A percentile compares a stretch with the other conserved stretches of the same genome.
These are phyloP conservation scores for Suillus tomentosus DNA, from an alignment of 768 basidiomycete species.

Conservation along the genomic window DNA sequence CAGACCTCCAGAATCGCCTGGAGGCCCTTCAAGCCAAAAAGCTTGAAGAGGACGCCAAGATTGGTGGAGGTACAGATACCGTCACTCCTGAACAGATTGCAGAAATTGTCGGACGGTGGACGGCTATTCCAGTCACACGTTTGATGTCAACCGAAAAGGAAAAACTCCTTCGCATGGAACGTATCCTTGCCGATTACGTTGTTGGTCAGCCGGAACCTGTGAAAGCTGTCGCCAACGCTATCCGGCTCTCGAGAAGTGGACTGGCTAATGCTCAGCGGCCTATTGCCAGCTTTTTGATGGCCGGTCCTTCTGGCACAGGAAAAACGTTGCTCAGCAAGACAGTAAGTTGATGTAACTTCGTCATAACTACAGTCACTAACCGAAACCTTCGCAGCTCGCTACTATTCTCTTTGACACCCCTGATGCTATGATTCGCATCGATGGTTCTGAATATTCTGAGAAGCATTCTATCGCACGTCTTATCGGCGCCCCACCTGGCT, in stretches of 20 bases:
- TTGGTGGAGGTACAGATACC: slow-evolving; percentile 56
- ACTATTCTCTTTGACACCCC: slow-evolving; percentile 87
- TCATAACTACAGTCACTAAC: not conserved
- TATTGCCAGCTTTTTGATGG: slow-evolving; percentile 91
- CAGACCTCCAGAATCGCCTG: slow-evolving; percentile 79
- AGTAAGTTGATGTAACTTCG: slow-evolving; percentile 42
- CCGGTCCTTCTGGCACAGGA: slow-evolving; percentile 88
- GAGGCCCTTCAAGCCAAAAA: slow-evolving; percentile 73
- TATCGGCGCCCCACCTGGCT: slow-evolving; percentile 78
- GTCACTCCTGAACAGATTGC: slow-evolving; percentile 92
- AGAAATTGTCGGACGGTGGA: slow-evolving; percentile 93
- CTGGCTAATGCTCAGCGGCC: slow-evolving; percentile 86
- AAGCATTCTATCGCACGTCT: slow-evolving; percentile 73
- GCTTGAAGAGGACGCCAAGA: slow-evolving; percentile 60
- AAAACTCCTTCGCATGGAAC: slow-evolving; percentile 86
- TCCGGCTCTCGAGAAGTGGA: slow-evolving; percentile 91
- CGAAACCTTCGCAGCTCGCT: slow-evolving; percentile 61
- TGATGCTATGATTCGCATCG: slow-evolving; percentile 90
- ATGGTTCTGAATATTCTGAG: slow-evolving; percentile 92
- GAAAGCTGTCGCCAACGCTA: slow-evolving; percentile 90
- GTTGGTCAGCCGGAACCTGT: slow-evolving; percentile 92
- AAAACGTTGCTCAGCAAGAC: slow-evolving; percentile 92
- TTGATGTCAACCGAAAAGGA: slow-evolving; percentile 90
- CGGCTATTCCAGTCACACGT: slow-evolving; percentile 85
- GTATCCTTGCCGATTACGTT: slow-evolving; percentile 71